Base-by-base conservation (phyloP, 2,329 filamentous ascomycete genomes). In the Xylaria sp. region DNA sequence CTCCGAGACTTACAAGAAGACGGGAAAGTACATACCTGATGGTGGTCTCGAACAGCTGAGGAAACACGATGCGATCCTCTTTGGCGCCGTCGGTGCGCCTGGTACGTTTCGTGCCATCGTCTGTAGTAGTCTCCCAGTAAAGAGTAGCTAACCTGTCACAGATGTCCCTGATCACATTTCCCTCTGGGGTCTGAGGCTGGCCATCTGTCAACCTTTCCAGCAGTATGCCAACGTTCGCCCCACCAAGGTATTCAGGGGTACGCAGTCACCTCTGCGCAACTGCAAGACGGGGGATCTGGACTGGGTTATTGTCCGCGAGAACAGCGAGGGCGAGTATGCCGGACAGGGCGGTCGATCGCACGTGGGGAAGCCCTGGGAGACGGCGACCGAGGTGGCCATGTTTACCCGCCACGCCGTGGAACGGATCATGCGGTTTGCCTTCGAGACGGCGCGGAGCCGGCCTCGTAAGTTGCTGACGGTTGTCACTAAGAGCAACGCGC, bases 221-320 rank as follows among this genome's bases (percentile, higher is more conserved):
- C 88, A 91, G 72, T 91, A 90, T 72, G 89, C 89, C 71, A 91
- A 91, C 68, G 87, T 91, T 0, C 85, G 89, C 1, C 90, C 89
- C 0, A 90, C 87, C 1, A 85, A 85, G 20, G 85, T 89, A n/a
- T 85, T 91, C 67, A 83, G 83, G 9, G 89, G 89, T 18, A 89
- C 87, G 0, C 80, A 86, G 65, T 89, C 88, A 0, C 88, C 89
- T 0, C 81, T 90, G 0, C 77, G 80, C 23, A 83, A 87, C 77
- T 68, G 66, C 51, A 44, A 61, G 15, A 79, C 82, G 0, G 86
- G 86, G 0, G 86, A 89, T 62, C 80, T 91, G 0, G 87, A 91
- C 79, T 91, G 89, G 88, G 87, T 90, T 10, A 90, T 91, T 63
- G 81, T 91, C 50, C 87, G 89, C 28, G 90, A 91, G 79, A 91